Evolutionary conservation across 768 basidiomycete species (phyloP).

Genomic region (Mycena haematopus): DNA sequence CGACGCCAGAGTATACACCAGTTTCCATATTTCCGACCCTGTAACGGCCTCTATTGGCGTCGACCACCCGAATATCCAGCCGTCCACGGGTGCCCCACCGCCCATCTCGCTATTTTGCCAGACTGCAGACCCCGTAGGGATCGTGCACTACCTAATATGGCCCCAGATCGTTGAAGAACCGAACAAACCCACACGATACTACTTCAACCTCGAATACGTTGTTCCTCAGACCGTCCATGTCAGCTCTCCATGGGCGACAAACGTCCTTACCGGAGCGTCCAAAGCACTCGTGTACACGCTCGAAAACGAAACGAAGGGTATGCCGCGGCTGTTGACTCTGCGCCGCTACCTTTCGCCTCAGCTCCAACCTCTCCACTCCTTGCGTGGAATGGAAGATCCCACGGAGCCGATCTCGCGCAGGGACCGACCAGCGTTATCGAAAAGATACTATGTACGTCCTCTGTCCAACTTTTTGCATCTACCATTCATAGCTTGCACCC

Average conservation of each 20-base stretch:
- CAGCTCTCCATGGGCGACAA: constrained; percentile 34
- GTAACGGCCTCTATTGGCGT: constrained; percentile 37
- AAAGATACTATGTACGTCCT: constrained; percentile 28
- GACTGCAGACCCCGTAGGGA: constrained; percentile 35
- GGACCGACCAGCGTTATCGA: constrained; percentile 26
- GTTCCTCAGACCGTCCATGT: constrained; percentile 36
- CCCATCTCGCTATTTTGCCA: constrained; percentile 49
- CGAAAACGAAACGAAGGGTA: constrained; percentile 39
- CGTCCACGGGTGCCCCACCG: constrained; percentile 38
- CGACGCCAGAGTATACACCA: constrained; percentile 32
- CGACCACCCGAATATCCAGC: constrained; percentile 37
- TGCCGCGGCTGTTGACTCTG: constrained; percentile 32
- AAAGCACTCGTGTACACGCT: constrained; percentile 51
- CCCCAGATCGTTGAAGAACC: constrained; percentile 29
- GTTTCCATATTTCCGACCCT: constrained; percentile 50
- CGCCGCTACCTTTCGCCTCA: constrained; percentile 31
- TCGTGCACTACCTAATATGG: constrained; percentile 45
- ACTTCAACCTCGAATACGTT: constrained; percentile 35
- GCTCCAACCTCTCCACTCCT: constrained; percentile 25
- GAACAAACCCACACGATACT: constrained; percentile 25
- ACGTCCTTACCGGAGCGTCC: constrained; percentile 50
- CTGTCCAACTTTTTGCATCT: background rate
- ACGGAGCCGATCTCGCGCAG: constrained; percentile 28
- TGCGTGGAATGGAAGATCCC: constrained; percentile 25
- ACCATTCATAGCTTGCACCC: background rate